Evolutionary conservation across 148 eudicot species (phyloP).

Genomic region (Diospyros kaki): DNA sequence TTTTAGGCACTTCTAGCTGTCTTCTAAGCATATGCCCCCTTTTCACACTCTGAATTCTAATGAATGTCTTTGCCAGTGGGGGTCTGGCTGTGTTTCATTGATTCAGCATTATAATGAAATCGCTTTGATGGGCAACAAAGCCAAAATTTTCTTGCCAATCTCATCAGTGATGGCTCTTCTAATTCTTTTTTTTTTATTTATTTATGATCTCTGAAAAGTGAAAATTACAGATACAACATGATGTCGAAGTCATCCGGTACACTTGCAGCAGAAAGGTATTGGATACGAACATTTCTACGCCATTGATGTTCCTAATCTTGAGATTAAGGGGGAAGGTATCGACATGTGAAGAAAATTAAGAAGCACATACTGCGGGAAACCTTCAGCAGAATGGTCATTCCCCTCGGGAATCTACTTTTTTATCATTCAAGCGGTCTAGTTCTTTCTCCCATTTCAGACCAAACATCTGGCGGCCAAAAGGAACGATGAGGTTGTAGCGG

Average conservation of each 20-base stretch:
- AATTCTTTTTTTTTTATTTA: no score
- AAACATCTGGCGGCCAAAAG: slow-evolving; percentile 61
- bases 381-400: not conserved
- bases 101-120: not conserved
- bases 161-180: no score
- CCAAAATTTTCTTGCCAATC: no score
- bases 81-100: not conserved
- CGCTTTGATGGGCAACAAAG: no score
- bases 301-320: no score
- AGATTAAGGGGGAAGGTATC: not conserved
- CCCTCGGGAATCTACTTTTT: not conserved
- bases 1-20: not conserved
- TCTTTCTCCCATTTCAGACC: slow-evolving; percentile 30
- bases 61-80: not conserved
- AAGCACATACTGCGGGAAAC: not conserved
- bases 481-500: slow-evolving; percentile 80
- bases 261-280: no score
- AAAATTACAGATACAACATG: no score
- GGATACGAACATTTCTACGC: no score
- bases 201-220: no score
- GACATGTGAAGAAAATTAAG: not conserved
- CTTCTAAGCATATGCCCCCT: not conserved
- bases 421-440: slow-evolving; percentile 20
- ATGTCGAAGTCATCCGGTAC: no score
- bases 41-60: not conserved